Conservation (phyloP, 1,139 yeast genomes). For the Arxiozyma bovina region DNA sequence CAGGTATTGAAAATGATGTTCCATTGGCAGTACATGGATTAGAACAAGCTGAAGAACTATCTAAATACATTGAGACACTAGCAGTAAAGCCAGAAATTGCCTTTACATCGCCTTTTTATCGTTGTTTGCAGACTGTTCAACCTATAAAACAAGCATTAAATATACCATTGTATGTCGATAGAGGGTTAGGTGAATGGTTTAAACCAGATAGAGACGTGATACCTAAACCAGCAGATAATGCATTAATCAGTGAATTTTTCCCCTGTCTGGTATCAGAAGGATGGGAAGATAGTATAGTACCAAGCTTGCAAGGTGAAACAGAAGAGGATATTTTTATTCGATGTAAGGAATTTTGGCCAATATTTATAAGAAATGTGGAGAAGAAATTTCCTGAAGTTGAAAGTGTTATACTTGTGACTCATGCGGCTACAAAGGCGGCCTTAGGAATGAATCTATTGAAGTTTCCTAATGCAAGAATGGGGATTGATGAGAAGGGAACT, state of each 20-base stretch:
- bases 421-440: slow-evolving; percentile 81
- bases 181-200: slow-evolving; percentile 79
- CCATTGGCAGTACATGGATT: slow-evolving; percentile 73
- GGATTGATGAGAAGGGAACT: slow-evolving; percentile 41
- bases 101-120: slow-evolving; percentile 75
- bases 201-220: slow-evolving; percentile 45
- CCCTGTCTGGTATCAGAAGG: slow-evolving; percentile 37
- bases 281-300: slow-evolving; percentile 44
- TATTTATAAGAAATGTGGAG: slow-evolving; percentile 47
- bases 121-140: slow-evolving; percentile 79
- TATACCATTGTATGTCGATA: slow-evolving; percentile 53
- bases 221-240: slow-evolving; percentile 53
- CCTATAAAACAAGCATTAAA: slow-evolving; percentile 52
- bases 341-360: slow-evolving; percentile 41
- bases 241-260: slow-evolving; percentile 43
- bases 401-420: slow-evolving; percentile 57
- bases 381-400: slow-evolving; percentile 46
- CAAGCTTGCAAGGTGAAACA: slow-evolving; percentile 59
- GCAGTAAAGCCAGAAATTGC: slow-evolving; percentile 52
- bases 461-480: slow-evolving; percentile 39
- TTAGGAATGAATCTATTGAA: slow-evolving; percentile 62
- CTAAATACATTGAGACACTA: slow-evolving; percentile 39
- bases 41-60: slow-evolving; percentile 70
- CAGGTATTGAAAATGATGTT: slow-evolving; percentile 78
- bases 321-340: slow-evolving; percentile 54